Conservation (phyloP, 1,284 basidiomycete genomes). For the Puccinia polysora region DNA sequence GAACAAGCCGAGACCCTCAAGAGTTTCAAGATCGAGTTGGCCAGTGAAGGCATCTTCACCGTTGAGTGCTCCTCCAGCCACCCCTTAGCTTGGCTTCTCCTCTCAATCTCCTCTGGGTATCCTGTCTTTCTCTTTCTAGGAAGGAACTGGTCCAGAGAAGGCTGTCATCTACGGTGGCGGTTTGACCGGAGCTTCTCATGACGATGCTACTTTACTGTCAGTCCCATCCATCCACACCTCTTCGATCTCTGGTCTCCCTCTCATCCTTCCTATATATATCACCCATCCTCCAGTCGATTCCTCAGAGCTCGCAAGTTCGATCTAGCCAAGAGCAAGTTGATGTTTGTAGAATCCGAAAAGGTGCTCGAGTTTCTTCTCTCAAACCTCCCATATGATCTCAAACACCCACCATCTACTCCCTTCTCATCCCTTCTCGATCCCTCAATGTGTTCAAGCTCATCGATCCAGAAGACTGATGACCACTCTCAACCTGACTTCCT, state of each 20-base stretch:
- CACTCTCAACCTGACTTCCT: no score
- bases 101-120: constrained; percentile 67
- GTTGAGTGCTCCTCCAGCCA: background rate
- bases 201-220: constrained; percentile 32
- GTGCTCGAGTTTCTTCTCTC: background rate
- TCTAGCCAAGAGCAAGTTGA: constrained; percentile 70
- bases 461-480: no score
- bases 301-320: constrained; percentile 91
- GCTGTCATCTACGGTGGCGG: constrained; percentile 40
- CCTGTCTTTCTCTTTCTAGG: constrained; percentile 67
- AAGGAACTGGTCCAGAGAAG: constrained; percentile 46
- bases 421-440: no score
- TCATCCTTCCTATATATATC: constrained; percentile 47
- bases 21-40: background rate
- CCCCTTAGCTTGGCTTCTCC: no score
- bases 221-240: background rate
- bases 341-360: constrained; percentile 72
- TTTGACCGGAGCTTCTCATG: background rate
- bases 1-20: constrained; percentile 1
- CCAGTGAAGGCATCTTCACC: constrained; percentile 12
- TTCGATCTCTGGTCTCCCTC: constrained; percentile 24
- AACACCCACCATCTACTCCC: no score
- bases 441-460: no score
- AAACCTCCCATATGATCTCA: no score
- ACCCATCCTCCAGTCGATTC: constrained; percentile 57